These are phyloP conservation scores for Ceratobasidium sp. DNA, from an alignment of 1,284 basidiomycete species.

Conservation along the genomic window DNA sequence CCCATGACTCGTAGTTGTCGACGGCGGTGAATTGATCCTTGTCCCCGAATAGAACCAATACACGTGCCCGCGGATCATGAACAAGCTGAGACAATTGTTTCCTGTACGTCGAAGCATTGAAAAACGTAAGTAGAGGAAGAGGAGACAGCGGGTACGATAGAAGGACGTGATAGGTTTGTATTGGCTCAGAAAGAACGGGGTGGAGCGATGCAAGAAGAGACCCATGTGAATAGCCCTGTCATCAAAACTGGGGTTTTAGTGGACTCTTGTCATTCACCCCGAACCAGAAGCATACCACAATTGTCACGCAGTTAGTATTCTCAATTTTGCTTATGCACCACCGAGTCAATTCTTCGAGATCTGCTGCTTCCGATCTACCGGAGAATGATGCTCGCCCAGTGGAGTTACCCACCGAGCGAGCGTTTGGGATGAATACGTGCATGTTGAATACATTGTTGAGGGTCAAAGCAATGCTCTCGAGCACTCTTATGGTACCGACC, in stretches of 20 bases:
- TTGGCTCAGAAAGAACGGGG: constrained; percentile 56
- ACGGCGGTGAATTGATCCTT: constrained; percentile 71
- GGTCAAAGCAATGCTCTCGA: constrained; percentile 51
- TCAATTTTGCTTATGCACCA: constrained; percentile 60
- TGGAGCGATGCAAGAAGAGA: constrained; percentile 70
- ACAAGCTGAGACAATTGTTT: constrained; percentile 59
- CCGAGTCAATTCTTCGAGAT: constrained; percentile 65
- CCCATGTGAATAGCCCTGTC: constrained; percentile 83
- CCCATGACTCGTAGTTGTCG: constrained; percentile 64
- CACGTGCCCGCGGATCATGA: constrained; percentile 53
- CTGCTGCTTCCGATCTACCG: constrained; percentile 67
- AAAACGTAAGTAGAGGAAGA: constrained; percentile 68
- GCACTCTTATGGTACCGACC: constrained; percentile 45
- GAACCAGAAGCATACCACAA: constrained; percentile 57
- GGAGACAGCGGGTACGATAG: constrained; percentile 78
- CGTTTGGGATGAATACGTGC: constrained; percentile 71
- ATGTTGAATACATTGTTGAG: constrained; percentile 54
- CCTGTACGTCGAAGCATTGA: constrained; percentile 62
- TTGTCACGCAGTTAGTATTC: constrained; percentile 57
- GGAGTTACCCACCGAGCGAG: constrained; percentile 73
- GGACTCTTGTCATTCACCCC: neutral
- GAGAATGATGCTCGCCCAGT: constrained; percentile 72
- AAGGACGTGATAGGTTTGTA: constrained; percentile 68
- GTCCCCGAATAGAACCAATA: constrained; percentile 72
- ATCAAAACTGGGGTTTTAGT: neutral